Conservation (phyloP, 2,329 filamentous ascomycete species). For the Dichotomopilus funicola region DNA sequence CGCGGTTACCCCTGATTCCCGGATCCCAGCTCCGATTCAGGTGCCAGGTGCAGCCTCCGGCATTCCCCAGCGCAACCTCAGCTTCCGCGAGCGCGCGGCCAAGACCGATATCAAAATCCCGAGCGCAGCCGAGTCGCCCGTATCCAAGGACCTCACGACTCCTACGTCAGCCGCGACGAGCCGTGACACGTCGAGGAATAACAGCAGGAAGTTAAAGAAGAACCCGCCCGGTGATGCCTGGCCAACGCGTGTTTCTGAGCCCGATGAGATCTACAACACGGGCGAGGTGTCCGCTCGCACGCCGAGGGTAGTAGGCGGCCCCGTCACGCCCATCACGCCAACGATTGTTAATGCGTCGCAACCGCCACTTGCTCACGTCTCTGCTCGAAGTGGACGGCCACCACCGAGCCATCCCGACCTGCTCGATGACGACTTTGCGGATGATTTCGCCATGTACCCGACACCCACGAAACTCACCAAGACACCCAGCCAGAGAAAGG, state of each 20-base stretch:
- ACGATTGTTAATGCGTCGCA: not conserved
- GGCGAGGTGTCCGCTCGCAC: slow-evolving; percentile 1
- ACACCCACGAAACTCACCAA: slow-evolving; percentile 22
- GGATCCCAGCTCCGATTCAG: slow-evolving; percentile 25
- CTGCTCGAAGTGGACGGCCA: not conserved
- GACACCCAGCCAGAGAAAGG: slow-evolving; percentile 22
- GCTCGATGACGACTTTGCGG: slow-evolving; percentile 9
- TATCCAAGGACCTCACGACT: slow-evolving; percentile 21
- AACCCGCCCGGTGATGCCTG: slow-evolving; percentile 48
- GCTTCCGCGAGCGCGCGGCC: slow-evolving; percentile 53
- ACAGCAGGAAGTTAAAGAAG: slow-evolving; percentile 55
- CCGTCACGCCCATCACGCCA: slow-evolving; percentile 2
- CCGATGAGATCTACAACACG: slow-evolving; percentile 29
- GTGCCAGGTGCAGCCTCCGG: slow-evolving; percentile 15
- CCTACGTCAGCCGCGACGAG: slow-evolving; percentile 28
- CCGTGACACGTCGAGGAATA: slow-evolving; percentile 38
- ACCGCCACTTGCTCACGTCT: not conserved
- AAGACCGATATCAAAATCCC: slow-evolving; percentile 37
- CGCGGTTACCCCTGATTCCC: slow-evolving; percentile 21
- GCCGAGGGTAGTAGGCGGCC: not conserved
- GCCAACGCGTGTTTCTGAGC: slow-evolving; percentile 38
- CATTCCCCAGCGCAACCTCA: slow-evolving; percentile 49
- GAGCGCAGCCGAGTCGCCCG: slow-evolving; percentile 21
- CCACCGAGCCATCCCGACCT: not conserved
- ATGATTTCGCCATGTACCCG: slow-evolving; percentile 17